phyloP scores from a whole-genome alignment of 805 yeast genomes.

The Blastobotrys peoriensis region DNA sequence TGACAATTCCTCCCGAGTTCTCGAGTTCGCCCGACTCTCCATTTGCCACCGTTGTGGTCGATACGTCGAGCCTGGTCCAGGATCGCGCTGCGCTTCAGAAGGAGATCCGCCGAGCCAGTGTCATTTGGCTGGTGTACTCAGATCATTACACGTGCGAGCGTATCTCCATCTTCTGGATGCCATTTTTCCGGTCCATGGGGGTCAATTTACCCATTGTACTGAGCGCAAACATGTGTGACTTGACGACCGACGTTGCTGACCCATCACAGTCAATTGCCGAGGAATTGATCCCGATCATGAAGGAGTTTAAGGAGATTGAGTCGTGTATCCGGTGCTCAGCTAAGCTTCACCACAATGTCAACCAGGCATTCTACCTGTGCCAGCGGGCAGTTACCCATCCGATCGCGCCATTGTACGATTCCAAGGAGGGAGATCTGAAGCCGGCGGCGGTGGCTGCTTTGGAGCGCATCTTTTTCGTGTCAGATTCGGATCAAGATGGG shows the following conservation, averaged over 20 bases:
- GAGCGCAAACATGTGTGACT: constrained; percentile 76
- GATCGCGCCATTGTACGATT: constrained; percentile 83
- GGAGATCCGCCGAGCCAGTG: constrained; percentile 80
- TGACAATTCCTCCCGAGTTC: constrained; percentile 72
- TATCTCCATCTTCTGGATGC: constrained; percentile 90
- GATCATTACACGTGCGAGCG: constrained; percentile 95
- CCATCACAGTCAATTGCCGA: constrained; percentile 45
- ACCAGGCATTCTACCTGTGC: constrained; percentile 87
- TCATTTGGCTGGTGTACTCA: constrained; percentile 88
- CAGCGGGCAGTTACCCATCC: constrained; percentile 93
- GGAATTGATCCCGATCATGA: constrained; percentile 77
- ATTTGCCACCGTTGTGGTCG: constrained; percentile 65
- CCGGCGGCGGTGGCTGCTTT: constrained; percentile 72
- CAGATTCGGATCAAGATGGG: constrained; percentile 91
- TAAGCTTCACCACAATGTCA: constrained; percentile 73
- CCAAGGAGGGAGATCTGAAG: constrained; percentile 79
- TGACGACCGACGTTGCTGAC: constrained; percentile 30
- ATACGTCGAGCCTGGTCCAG: constrained; percentile 56
- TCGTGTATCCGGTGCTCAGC: constrained; percentile 89
- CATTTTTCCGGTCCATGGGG: constrained; percentile 85
- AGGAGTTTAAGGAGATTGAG: constrained; percentile 91
- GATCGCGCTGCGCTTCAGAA: constrained; percentile 56
- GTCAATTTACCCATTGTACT: constrained; percentile 89
- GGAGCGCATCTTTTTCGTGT: constrained; percentile 69
- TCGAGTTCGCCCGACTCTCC: constrained; percentile 55